Conservation (phyloP, 306 rosid genomes). For the Ziziphus jujuba region DNA sequence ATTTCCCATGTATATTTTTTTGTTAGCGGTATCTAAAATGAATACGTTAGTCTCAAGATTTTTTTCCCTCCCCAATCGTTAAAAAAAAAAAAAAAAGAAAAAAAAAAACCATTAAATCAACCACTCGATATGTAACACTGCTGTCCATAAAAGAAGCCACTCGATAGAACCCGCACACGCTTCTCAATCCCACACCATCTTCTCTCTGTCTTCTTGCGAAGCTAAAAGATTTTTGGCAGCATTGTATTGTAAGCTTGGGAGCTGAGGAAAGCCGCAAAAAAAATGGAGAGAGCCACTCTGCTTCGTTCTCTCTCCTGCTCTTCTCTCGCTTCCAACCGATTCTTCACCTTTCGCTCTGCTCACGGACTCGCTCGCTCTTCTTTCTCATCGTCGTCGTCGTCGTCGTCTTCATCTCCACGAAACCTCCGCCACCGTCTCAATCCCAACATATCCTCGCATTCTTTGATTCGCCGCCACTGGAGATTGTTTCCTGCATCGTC, state of each 20-base stretch:
- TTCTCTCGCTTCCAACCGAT: conserved; percentile 41
- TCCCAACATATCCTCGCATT: conserved; percentile 21
- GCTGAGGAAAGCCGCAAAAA: conserved; percentile 8
- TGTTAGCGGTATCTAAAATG: too few relatives aligned
- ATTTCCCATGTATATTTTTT: too few relatives aligned
- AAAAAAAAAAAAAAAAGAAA: too few relatives aligned
- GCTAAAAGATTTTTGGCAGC: neutral
- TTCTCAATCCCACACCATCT: neutral
- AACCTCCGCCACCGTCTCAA: conserved; percentile 16
- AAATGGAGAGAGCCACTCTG: conserved; percentile 76
- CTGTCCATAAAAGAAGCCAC: too few relatives aligned
- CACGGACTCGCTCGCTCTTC: conserved; percentile 19
- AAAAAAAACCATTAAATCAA: too few relatives aligned
- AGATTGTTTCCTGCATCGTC: conserved; percentile 34
- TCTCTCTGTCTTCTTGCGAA: neutral
- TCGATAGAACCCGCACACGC: too few relatives aligned
- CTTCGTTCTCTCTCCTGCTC: conserved; percentile 67
- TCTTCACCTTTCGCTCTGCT: conserved; percentile 47
- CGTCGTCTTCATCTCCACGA: conserved; percentile 12
- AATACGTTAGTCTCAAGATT: too few relatives aligned
- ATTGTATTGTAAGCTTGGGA: neutral
- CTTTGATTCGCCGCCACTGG: conserved; percentile 46
- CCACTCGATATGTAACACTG: too few relatives aligned
- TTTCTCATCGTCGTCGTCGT: neutral
- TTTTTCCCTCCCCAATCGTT: too few relatives aligned